phyloP scores from a whole-genome alignment of 1,284 basidiomycete species.

The Ceratobasidium sp. region DNA sequence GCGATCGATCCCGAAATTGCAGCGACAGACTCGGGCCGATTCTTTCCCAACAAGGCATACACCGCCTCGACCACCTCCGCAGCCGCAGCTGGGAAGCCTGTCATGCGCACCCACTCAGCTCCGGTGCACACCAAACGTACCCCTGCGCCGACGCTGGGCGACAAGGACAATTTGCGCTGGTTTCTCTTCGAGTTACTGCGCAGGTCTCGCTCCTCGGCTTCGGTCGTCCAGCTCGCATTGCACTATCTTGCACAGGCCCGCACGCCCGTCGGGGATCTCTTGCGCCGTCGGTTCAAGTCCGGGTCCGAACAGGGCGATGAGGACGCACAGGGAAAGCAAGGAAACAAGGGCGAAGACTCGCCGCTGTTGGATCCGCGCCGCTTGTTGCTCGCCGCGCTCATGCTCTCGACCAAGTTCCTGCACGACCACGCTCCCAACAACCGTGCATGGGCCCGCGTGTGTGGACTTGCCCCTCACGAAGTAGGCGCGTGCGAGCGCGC shows the following conservation, averaged over 20 bases:
- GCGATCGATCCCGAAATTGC: constrained; percentile 30
- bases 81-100: not conserved
- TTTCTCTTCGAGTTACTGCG: constrained; percentile 36
- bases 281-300: constrained; percentile 24
- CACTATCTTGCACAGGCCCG: constrained; percentile 35
- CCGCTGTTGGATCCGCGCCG: constrained; percentile 36
- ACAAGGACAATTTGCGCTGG: constrained; percentile 31
- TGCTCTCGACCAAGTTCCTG: constrained; percentile 39
- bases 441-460: constrained; percentile 37
- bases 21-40: not conserved
- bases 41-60: constrained; percentile 1
- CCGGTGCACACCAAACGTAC: not conserved
- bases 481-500: constrained; percentile 33
- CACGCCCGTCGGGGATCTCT: constrained; percentile 20
- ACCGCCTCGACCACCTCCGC: constrained; percentile 4
- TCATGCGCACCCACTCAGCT: constrained; percentile 12
- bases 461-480: constrained; percentile 14
- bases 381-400: constrained; percentile 30
- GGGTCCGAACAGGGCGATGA: not conserved
- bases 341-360: not conserved
- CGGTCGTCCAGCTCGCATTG: constrained; percentile 37
- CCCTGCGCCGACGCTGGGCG: constrained; percentile 12
- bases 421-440: constrained; percentile 39
- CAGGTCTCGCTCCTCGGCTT: constrained; percentile 31
- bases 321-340: not conserved